Percentiles rank a stretch among this genome's conserved stretches.
These are phyloP conservation scores for Aureobasidium lini DNA, from an alignment of 2,329 filamentous ascomycete species.

Conservation along the genomic window DNA sequence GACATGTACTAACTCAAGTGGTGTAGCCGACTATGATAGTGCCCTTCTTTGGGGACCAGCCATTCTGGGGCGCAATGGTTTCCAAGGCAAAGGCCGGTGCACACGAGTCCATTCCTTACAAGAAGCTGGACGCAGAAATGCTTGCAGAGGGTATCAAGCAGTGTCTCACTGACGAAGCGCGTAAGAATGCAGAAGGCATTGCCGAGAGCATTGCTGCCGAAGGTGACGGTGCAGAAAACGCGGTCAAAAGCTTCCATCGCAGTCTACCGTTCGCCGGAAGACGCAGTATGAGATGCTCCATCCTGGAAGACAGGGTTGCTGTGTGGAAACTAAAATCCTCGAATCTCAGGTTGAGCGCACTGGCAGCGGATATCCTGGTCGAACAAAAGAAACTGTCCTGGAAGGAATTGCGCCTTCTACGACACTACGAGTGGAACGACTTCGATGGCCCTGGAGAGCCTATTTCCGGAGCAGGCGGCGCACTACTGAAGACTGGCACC, in stretches of 20 bases:
- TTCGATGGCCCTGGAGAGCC: constrained; percentile 70
- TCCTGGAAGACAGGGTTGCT: constrained; percentile 56
- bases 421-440: constrained; percentile 68
- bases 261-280: constrained; percentile 44
- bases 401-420: constrained; percentile 55
- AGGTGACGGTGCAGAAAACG: constrained; percentile 62
- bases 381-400: constrained; percentile 54
- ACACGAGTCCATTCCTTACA: constrained; percentile 57
- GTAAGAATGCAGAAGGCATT: constrained; percentile 50
- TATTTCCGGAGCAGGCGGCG: constrained; percentile 57
- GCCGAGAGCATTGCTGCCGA: constrained; percentile 56
- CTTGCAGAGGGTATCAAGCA: constrained; percentile 64
- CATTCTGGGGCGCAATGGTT: constrained; percentile 70
- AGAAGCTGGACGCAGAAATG: constrained; percentile 54
- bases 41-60: constrained; percentile 73
- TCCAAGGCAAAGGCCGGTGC: constrained; percentile 57
- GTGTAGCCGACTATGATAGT: constrained; percentile 61
- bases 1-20: not conserved
- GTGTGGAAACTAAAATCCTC: constrained; percentile 60
- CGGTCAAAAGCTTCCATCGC: constrained; percentile 59
- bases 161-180: constrained; percentile 56
- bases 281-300: constrained; percentile 55
- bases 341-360: constrained; percentile 51
- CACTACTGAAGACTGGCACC: constrained; percentile 51
- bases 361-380: constrained; percentile 60